Conservation (phyloP, 805 yeast genomes). For the Candida oleophila region DNA sequence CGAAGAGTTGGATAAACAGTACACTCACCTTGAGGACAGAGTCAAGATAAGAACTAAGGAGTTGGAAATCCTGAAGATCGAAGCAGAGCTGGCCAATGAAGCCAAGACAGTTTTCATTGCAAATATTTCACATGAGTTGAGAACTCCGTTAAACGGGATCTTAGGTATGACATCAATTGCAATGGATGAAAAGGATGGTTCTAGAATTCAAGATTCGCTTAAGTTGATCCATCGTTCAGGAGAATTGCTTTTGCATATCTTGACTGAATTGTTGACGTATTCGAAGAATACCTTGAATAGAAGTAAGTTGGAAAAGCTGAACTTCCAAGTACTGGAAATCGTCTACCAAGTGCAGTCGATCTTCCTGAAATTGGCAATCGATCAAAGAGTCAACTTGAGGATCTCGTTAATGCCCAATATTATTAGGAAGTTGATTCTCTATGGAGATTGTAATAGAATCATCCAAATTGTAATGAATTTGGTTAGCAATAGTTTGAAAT, state of each 20-base stretch:
- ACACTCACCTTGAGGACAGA: slow-evolving; percentile 81
- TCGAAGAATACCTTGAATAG: slow-evolving; percentile 88
- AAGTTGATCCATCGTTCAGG: slow-evolving; percentile 89
- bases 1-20: slow-evolving; percentile 80
- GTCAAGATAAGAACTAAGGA: slow-evolving; percentile 85
- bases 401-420: slow-evolving; percentile 63
- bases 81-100: slow-evolving; percentile 94
- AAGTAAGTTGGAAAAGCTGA: slow-evolving; percentile 77
- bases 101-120: slow-evolving; percentile 94
- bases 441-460: slow-evolving; percentile 88
- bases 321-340: slow-evolving; percentile 77
- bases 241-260: slow-evolving; percentile 80
- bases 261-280: slow-evolving; percentile 88
- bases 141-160: slow-evolving; percentile 96
- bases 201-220: slow-evolving; percentile 69
- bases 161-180: slow-evolving; percentile 94
- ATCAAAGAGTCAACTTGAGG: slow-evolving; percentile 68
- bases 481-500: slow-evolving; percentile 86
- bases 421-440: slow-evolving; percentile 61
- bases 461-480: slow-evolving; percentile 91
- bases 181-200: slow-evolving; percentile 75
- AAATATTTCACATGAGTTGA: slow-evolving; percentile 87
- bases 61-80: slow-evolving; percentile 80
- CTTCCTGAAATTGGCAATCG: slow-evolving; percentile 75
- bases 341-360: slow-evolving; percentile 83